Base-by-base conservation (phyloP, 2,329 filamentous ascomycete genomes). In the Colletotrichum tamarilloi region DNA sequence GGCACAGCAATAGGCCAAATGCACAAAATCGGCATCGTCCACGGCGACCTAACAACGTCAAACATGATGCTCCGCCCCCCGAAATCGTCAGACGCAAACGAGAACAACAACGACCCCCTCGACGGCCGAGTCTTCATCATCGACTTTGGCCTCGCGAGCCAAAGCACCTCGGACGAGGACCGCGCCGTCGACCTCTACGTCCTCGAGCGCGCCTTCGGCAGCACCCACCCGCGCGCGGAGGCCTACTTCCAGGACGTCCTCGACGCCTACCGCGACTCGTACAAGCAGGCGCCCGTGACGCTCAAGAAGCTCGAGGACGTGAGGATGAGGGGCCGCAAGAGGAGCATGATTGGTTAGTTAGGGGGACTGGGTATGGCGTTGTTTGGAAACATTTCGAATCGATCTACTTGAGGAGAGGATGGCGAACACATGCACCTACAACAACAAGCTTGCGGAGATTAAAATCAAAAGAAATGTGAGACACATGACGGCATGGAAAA, bases 131-230 rank as follows among this genome's bases (percentile, higher is more conserved):
- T 99, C 71, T 92, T 97, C 26, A 86, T 98, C 49, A 98, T 98
- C 81, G 97, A 99, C 84, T 97, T 99, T 80, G 97, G 97, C 0
- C 90, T 99, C 24, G 95, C 95, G 16, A 92, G 90, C 77, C 93
- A 96, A 83, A 94, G 92, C 74, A 85, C 90, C 22, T 91, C 94
- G 76, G 96, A 98, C 68, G 97, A 99, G 84, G 97, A 99, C 81
- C 90, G 95, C 68, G 97, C 97, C 0, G 97, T 99, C 52, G 97
- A 99, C 85, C 83, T 99, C 67, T 99, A 99, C 82, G 97, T 99
- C 12, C 86, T 99, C 59, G 97, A 99, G 83, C 88, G 97, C 66
- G 97, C 97, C 1, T 98, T 98, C 86, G 94, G 92, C 26, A 98
- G 95, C 79, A 98, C 97, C 46, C 97, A 99, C 86, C 96, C 97